Base-by-base conservation (phyloP, 768 basidiomycete genomes). In the Lyophyllum semitale region DNA sequence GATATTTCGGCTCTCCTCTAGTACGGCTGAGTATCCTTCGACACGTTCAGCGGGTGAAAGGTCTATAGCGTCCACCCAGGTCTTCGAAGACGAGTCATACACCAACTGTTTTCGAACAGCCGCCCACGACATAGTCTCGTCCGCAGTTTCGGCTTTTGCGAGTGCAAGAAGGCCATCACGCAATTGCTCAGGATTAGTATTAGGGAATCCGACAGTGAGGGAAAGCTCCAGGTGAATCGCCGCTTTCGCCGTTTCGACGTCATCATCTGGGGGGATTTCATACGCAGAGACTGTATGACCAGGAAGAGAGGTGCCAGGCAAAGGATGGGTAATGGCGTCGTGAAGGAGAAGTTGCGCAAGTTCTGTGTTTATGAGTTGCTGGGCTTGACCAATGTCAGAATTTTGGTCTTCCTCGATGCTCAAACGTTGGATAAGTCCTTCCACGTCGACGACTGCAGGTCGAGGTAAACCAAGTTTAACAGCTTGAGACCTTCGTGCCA, bases 381-480 rank as follows among this genome's bases (percentile, higher is more conserved):
- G 81, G 1, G 84, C 89, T 7, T 75, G 72, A 0, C 69, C 68
- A 22, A 80, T 66, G 33, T 77, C 76, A 18, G 75, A 57, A 29
- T 70, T 66, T n/a, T 74, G 73, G 5, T 74, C 71, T 15, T 73
- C 77, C 12, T 84, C 83, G 17, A 76, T 72, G 49, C 73, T 74
- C 18, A 97, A 77, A 43, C 83, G 78, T 26, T 80, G 69, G 33
- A 96, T 69, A 12, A 97, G 77, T 5, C 68, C 71, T 17, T 79
- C 77, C 4, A 89, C 75, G 62, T 98, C 86, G 43, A 98, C 85
- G 48, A 91, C 88, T 45, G 86, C 82, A 4, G 95, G 96, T 54
- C 96, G 82, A 23, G 97, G 97, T 26, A 98, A 76, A 37, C 83
- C 85, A 11, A 80, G 82, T 70, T 94, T 91, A 47, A 99, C 89